phyloP scores from a whole-genome alignment of 345 rosid species.

The Brassica nigra region DNA sequence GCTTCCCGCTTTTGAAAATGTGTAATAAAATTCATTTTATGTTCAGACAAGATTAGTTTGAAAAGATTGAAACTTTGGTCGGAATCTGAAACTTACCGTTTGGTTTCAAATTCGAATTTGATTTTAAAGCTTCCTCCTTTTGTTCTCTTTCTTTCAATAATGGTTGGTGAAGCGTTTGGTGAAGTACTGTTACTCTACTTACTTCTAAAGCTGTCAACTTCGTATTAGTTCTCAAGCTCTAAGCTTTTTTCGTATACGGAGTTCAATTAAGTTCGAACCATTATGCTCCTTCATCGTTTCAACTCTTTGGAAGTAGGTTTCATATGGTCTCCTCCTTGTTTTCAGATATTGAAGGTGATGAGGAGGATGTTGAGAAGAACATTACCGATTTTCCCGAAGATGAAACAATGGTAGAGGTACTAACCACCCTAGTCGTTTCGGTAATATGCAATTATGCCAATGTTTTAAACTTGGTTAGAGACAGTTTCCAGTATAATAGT shows the following conservation, averaged over 20 bases:
- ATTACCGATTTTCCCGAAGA: constrained; percentile 41
- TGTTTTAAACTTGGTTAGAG: background rate
- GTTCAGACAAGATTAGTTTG: background rate
- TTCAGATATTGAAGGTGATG: constrained; percentile 56
- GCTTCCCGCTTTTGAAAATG: background rate
- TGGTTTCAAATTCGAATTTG: constrained; percentile 8
- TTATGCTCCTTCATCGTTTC: background rate
- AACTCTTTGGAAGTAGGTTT: background rate
- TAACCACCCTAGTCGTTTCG: constrained; percentile 10
- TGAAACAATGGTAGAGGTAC: constrained; percentile 46
- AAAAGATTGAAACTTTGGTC: background rate
- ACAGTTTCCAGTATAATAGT: background rate
- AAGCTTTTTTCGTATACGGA: background rate
- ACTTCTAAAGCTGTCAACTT: constrained; percentile 10
- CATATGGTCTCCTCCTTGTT: constrained; percentile 16
- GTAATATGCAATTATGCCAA: background rate
- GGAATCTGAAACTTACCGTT: constrained; percentile 13
- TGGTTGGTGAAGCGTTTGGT: constrained; percentile 15
- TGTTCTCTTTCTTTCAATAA: constrained; percentile 6
- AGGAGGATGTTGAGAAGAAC: constrained; percentile 44
- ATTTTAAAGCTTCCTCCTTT: constrained; percentile 13
- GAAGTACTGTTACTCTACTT: constrained; percentile 11
- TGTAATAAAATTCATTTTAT: background rate
- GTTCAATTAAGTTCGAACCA: background rate
- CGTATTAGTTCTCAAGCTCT: background rate